Evolutionary conservation across 768 basidiomycete species (phyloP), one percentile per base, ranked within the genome.

Genomic region (Mycena olivaceomarginata): DNA sequence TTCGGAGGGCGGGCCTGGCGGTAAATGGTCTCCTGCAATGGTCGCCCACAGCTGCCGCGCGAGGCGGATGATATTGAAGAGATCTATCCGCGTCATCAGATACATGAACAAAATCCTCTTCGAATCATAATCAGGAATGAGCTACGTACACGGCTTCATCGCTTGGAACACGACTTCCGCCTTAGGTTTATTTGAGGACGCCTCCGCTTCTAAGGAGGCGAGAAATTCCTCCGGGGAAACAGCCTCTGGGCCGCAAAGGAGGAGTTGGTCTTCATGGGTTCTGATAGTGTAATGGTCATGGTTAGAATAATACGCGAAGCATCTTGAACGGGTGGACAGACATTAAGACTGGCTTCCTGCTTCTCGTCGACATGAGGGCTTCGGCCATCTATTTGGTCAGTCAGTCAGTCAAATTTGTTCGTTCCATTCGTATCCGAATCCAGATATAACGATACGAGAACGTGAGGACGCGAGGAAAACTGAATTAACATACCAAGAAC

Each of bases 311-410:
- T 31, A n/a, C n/a, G n/a, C n/a, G n/a, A n/a, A n/a, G 4, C 3
- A 13, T 65, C 3, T 25, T 13, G n/a, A 25, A 46, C 10, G 48
- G 7, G 25, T n/a, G n/a, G 31, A 48, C 16, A 0, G 1, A 77
- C 71, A 70, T 25, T n/a, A 77, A 53, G 2, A 77, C 48, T 18
- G 76, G 76, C 4, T 22, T 73, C 43, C 76, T 46, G 41, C 15
- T 63, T 5, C 62, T n/a, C 6, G 51, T 57, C 2, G 76, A 59
- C 2, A 69, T 45, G 2, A 77, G 41, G 9, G 76, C 40, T 20
- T 77, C 76, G 1, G 18, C n/a, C 71, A 73, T 73, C 76, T 73
- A 41, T 15, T 31, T 59, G 22, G 7, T 8, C 22, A 2, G 40
- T 45, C 18, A n/a, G 6, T n/a, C 43, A 45, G 15, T 53, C 13